Evolutionary conservation across 1,284 basidiomycete species (phyloP).

Genomic region (Pseudozyma hubeiensis): DNA sequence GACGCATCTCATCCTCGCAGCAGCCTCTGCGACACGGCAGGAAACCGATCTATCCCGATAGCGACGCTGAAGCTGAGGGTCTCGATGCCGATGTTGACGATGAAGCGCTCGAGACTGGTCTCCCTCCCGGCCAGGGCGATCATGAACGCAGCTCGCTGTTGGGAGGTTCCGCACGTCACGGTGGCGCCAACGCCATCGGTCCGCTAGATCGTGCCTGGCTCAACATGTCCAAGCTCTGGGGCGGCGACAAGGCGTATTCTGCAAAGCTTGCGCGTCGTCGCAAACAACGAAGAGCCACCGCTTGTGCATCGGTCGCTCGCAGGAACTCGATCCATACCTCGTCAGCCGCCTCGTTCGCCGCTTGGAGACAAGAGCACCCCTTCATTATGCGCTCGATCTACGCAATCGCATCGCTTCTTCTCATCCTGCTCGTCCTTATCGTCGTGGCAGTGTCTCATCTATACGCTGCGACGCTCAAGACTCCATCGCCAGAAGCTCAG

Average conservation of each 20-base stretch:
- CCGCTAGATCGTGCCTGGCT: constrained; percentile 45
- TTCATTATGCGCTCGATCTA: constrained; percentile 37
- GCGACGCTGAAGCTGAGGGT: constrained; percentile 51
- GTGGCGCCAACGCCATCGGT: constrained; percentile 10
- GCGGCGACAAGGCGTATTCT: constrained; percentile 44
- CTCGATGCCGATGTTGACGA: constrained; percentile 53
- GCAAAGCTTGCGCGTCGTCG: constrained; percentile 32
- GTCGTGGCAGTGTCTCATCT: constrained; percentile 48
- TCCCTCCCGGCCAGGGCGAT: constrained; percentile 28
- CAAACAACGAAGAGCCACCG: constrained; percentile 32
- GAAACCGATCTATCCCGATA: constrained; percentile 54
- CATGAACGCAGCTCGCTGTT: constrained; percentile 46
- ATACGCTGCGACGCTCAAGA: constrained; percentile 46
- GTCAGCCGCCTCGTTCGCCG: constrained; percentile 33
- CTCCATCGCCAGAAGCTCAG: constrained; percentile 50
- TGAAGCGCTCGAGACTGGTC: constrained; percentile 48
- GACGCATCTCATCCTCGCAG: constrained; percentile 37
- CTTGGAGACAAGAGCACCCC: constrained; percentile 45
- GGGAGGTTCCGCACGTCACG: constrained; percentile 16
- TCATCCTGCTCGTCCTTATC: constrained; percentile 45
- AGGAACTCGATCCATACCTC: constrained; percentile 42
- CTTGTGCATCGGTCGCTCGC: constrained; percentile 18
- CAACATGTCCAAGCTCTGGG: constrained; percentile 39
- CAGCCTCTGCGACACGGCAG: constrained; percentile 48
- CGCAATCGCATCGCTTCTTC: constrained; percentile 36